Base-by-base conservation (phyloP, 805 yeast species). In the Sugiyamaella chiloensis region DNA sequence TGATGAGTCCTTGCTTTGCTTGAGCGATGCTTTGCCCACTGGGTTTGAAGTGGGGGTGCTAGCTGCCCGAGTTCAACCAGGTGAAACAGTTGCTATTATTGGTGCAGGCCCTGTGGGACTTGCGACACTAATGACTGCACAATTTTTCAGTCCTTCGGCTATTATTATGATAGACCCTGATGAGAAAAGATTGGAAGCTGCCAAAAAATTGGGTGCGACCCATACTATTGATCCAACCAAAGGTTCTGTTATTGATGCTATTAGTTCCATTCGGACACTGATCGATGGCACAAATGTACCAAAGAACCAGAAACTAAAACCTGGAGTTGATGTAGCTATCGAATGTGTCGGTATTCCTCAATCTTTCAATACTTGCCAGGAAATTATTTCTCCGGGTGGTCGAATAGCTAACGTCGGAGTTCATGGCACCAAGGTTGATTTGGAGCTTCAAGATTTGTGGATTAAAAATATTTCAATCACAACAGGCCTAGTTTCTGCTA, bases 171-270 rank as follows among this genome's bases (percentile, higher is more conserved):
- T 85, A 40, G 96, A 87, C 65, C 72, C 85, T 40, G 74, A 81
- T 54, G 87, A 85, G 52, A 67, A 71, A 41, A 85, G 87, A 59
- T 74, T 87, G 53, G 73, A 78, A 41, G 75, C 84, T 69, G 90
- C 95, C 43, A 67, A 65, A 52, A 76, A 87, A 59, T 88, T 93
- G 61, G 97, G 99, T 56, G 97, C 97, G 42, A 90, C 97, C 40
- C 91, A 88, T 63, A 90, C 90, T 57, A 73, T 91, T 56, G 88
- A 91, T 75, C 93, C 98, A 51, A 69, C 78, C 36, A 81, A 81
- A 59, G 73, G 43, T 5, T 14, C 30, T 9, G 66, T 69, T 24
- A 56, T 65, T 19, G 75, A 71, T 9, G 68, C 64, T n/a, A 67
- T 74, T 40, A 48, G 63, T 26, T 62, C 58, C 19, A 42, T 69